Evolutionary conservation across 257 asterid species (phyloP), one percentile per base, ranked within the genome.

Genomic region (Jaltomata sinuosa): DNA sequence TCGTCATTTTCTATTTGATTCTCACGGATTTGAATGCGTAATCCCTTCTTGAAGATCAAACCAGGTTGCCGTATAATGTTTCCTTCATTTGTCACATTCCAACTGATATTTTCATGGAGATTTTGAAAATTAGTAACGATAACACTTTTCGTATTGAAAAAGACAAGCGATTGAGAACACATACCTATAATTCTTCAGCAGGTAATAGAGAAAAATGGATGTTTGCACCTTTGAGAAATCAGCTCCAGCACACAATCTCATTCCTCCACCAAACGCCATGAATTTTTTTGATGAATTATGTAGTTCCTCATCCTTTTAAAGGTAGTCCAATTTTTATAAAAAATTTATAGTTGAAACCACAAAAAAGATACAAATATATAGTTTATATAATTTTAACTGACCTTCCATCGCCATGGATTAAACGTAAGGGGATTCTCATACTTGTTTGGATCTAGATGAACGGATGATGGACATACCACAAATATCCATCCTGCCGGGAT

Each of bases 381-480:
- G 38, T 34, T 14, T 50, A 14, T 1, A 14, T 50, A 18, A 18
- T 54, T 18, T 54, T 54, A 54, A 34, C 27, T 69, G 65, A 88
- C 90, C 87, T 88, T 84, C 90, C 90, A 88, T 34, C 90, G 88
- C 69, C 84, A 83, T 0, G 90, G 90, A 65, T 86, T 65, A 74
- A 88, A 88, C 8, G 32, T 47, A 8, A 86, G 83, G n/a, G 90
- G 90, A 84, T 86, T 83, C 69, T 72, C 25, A 27, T 85, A 88
- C 45, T 21, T 77, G n/a, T n/a, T n/a, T n/a, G n/a, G n/a, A n/a
- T n/a, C n/a, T n/a, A n/a, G n/a, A n/a, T n/a, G n/a, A n/a, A 42
- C 21, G 62, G 76, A 72, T 27, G 88, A 32, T 2, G 52, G 47
- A 82, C 86, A 86, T 27, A 83, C 59, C 86, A 88, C 67, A 29